Evolutionary conservation across 495 filamentous ascomycete species (phyloP).

Genomic region (Hyaloscypha bicolor): DNA sequence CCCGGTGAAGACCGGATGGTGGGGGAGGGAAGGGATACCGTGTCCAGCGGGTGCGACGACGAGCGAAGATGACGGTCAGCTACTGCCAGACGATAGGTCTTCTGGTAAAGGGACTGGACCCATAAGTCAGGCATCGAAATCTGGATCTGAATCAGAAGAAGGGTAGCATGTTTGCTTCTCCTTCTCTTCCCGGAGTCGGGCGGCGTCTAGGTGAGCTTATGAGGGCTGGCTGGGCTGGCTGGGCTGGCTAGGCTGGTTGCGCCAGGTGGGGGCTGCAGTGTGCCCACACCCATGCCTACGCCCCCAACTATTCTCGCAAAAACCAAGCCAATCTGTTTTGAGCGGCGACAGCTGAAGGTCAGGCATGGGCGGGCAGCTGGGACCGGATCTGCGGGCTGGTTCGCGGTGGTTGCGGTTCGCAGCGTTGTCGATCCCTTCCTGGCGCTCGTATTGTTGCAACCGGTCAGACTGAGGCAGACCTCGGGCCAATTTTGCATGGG

Average conservation of each 20-base stretch:
- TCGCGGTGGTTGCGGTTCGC: not conserved
- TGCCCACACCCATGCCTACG: no score
- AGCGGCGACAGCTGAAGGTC: not conserved
- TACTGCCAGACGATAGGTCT: not conserved
- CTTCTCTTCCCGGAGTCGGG: not conserved
- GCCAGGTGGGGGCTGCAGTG: no score
- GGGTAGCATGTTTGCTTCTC: not conserved
- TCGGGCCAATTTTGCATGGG: no score
- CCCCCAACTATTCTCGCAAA: no score
- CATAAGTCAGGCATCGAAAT: no score
- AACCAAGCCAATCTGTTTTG: no score
- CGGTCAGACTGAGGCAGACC: no score
- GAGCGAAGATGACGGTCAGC: not conserved
- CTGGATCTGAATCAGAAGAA: no score
- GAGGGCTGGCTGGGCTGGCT: not conserved
- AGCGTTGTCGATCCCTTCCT: not conserved
- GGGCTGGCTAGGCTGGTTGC: no score
- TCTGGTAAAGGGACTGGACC: not conserved
- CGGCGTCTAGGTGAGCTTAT: not conserved
- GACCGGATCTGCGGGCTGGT: not conserved
- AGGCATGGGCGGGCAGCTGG: not conserved
- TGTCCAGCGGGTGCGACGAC: not conserved
- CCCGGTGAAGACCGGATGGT: not conserved
- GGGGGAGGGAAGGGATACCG: not conserved
- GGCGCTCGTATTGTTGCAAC: no score